A percentile compares a stretch with the other conserved stretches of the same genome.
phyloP scores from a whole-genome alignment of 2,329 filamentous ascomycete genomes.

The Chaetothyriales sp. region DNA sequence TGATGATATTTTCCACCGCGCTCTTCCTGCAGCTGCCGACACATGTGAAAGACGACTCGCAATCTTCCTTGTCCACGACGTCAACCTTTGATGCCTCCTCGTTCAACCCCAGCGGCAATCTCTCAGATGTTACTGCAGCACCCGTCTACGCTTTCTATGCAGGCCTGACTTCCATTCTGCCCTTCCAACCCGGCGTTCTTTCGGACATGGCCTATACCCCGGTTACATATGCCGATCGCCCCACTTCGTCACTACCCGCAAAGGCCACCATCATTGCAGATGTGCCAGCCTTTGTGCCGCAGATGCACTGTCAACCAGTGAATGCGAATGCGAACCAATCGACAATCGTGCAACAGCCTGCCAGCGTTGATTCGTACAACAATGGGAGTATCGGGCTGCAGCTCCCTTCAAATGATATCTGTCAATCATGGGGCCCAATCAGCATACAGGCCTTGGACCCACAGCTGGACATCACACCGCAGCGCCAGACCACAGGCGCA shows the following conservation, averaged over 20 bases:
- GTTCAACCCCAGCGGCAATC: background rate
- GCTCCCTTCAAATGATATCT: slow-evolving; percentile 11
- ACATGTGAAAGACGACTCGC: slow-evolving; percentile 6
- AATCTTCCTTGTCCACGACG: slow-evolving; percentile 1
- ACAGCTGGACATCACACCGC: slow-evolving; percentile 13
- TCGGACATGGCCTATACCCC: slow-evolving; percentile 13
- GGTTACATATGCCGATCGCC: slow-evolving; percentile 4
- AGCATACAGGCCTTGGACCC: slow-evolving; percentile 13
- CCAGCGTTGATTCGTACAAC: slow-evolving; percentile 3
- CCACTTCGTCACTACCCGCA: slow-evolving; percentile 3
- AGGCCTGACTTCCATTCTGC: slow-evolving; percentile 11
- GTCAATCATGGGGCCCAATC: slow-evolving; percentile 7
- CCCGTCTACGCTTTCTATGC: slow-evolving; percentile 16
- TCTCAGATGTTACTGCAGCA: background rate
- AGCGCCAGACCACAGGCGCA: slow-evolving; percentile 9
- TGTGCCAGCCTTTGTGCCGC: slow-evolving; percentile 15
- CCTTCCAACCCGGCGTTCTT: slow-evolving; percentile 12
- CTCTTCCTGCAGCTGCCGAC: slow-evolving; percentile 21
- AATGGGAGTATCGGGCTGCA: background rate
- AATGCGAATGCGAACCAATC: slow-evolving; percentile 10
- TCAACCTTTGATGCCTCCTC: background rate
- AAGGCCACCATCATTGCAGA: slow-evolving; percentile 9
- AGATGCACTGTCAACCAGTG: slow-evolving; percentile 10
- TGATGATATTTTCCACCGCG: slow-evolving; percentile 20
- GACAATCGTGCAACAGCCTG: slow-evolving; percentile 10